Base-by-base conservation (phyloP, 2,329 filamentous ascomycete genomes). In the Metarhizium rileyi region DNA sequence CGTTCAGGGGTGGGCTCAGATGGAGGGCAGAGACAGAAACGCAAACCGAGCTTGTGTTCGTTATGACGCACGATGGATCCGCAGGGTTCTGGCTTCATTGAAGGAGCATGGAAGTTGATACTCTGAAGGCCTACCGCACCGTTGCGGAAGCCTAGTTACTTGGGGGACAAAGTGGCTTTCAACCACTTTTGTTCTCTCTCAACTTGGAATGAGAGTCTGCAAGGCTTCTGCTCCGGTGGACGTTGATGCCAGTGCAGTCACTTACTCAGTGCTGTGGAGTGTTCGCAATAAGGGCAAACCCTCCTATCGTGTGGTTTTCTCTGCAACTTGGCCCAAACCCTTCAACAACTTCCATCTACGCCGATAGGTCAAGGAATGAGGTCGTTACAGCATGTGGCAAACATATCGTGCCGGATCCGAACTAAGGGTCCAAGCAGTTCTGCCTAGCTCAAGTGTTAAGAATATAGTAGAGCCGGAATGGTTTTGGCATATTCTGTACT, bases 11-110 rank as follows among this genome's bases (percentile, higher is more conserved):
- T 20, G 42, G 28, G 35, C 10, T 47, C 42, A 26, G 35, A 43
- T 35, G 28, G 50, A 43, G 33, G 35, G 36, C 42, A 44, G 46
- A 48, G n/a, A 42, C 42, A 44, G 46, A 48, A 10, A 42, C 28
- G 46, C 27, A 36, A 42, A 27, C 40, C 27, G 12, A 22, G n/a
- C 33, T 25, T n/a, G 16, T 38, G n/a, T 22, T 14, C 41, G 12
- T 27, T 43, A 40, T 28, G 43, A 40, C 46, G 43, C 50, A 47
- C 38, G 14, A 47, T 23, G 50, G 47, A 46, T 46, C 46, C 27
- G 33, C 42, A 42, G 27, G 42, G 8, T 40, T n/a, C 38, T n/a
- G 16, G 20, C 10, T 45, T 46, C 16, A 25, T 12, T 20, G 38
- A 25, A n/a, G 12, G 20, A 42, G 18, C 38, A 12, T 8, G 5